These are phyloP conservation scores for Logfia minima DNA, from an alignment of 129 eudicot genomes.

Conservation along the genomic window DNA sequence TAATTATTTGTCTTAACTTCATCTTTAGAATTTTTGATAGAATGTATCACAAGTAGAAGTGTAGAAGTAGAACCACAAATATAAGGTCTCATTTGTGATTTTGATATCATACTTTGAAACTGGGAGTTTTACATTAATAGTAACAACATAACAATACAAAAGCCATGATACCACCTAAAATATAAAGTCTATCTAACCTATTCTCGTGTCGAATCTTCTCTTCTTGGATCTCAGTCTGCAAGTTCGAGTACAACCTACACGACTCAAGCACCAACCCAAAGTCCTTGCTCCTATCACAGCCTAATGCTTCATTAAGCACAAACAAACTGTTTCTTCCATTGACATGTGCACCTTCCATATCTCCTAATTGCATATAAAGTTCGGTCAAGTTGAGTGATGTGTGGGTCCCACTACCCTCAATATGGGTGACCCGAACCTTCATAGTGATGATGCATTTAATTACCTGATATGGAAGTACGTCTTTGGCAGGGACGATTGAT, in stretches of 20 bases:
- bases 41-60: too few relatives aligned
- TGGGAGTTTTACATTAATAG: slow-evolving; percentile 30
- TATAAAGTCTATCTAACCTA: slow-evolving; percentile 63
- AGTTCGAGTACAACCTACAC: slow-evolving; percentile 59
- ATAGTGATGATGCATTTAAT: slow-evolving; percentile 72
- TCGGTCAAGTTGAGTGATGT: slow-evolving; percentile 58
- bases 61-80: background rate
- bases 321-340: slow-evolving; percentile 83
- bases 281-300: slow-evolving; percentile 70
- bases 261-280: slow-evolving; percentile 67
- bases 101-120: background rate
- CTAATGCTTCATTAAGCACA: slow-evolving; percentile 68
- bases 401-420: slow-evolving; percentile 35
- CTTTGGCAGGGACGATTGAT: slow-evolving; percentile 72
- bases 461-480: slow-evolving; percentile 62
- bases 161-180: slow-evolving; percentile 62
- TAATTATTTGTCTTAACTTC: too few relatives aligned
- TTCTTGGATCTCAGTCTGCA: slow-evolving; percentile 63
- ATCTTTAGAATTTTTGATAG: too few relatives aligned
- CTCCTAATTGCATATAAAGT: slow-evolving; percentile 81
- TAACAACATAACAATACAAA: slow-evolving; percentile 56
- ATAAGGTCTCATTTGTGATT: background rate
- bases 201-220: slow-evolving; percentile 75
- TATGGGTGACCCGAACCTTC: slow-evolving; percentile 52
- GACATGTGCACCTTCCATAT: slow-evolving; percentile 83